A percentile compares a stretch with the other conserved stretches of the same genome.
Evolutionary conservation across 108 stramenopile species (phyloP).

Genomic region (Pseudonitzschia pungens): DNA sequence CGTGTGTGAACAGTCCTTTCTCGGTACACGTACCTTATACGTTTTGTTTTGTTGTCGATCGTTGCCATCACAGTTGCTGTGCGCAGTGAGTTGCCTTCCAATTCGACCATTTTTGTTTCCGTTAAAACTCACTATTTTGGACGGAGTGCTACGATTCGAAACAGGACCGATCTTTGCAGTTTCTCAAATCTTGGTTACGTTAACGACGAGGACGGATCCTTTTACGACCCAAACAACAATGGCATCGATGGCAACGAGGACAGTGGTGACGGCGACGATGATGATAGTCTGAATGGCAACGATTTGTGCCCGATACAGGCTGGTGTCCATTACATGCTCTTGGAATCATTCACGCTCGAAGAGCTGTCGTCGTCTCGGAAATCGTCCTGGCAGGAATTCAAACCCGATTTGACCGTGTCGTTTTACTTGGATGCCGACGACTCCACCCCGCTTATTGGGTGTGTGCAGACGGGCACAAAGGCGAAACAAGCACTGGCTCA

Average conservation of each 20-base stretch:
- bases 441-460: neutral
- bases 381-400: neutral
- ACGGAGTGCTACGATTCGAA: slow-evolving; percentile 5
- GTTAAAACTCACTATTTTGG: neutral
- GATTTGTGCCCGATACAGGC: neutral
- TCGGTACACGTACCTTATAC: neutral
- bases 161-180: slow-evolving; percentile 1
- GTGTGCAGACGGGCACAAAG: slow-evolving; percentile 2
- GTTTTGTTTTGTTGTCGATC: neutral
- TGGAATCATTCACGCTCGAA: neutral
- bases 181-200: neutral
- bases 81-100: neutral
- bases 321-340: neutral
- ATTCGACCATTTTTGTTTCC: slow-evolving; percentile 3
- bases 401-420: neutral
- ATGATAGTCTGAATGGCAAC: neutral
- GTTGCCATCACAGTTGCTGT: neutral
- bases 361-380: neutral
- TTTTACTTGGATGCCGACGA: neutral
- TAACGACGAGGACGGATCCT: neutral
- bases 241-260: neutral
- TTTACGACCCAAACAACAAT: neutral
- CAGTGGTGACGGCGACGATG: neutral
- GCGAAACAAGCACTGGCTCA: neutral
- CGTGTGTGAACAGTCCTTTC: no score